These are phyloP conservation scores for Penicillium rolfsii DNA, from an alignment of 2,329 filamentous ascomycete species.

Conservation along the genomic window DNA sequence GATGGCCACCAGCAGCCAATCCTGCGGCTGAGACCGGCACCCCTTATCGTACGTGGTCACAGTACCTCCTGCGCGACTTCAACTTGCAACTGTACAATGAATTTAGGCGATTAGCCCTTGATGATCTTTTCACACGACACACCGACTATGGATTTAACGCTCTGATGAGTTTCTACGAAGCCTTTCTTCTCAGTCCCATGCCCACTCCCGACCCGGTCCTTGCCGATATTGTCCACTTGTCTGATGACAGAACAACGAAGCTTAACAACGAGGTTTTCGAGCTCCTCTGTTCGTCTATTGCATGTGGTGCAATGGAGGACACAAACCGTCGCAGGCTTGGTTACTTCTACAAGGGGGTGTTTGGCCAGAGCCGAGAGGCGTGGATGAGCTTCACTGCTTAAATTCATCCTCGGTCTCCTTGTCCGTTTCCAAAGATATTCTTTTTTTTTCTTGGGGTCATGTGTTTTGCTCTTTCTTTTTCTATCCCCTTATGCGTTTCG, in stretches of 20 bases:
- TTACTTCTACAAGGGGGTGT: conserved; percentile 19
- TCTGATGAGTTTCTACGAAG: conserved; percentile 68
- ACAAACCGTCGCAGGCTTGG: conserved; percentile 50
- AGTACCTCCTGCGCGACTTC: conserved; percentile 73
- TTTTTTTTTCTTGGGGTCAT: conserved; percentile 12
- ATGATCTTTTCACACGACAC: conserved; percentile 60
- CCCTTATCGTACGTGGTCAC: conserved; percentile 75
- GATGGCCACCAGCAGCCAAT: conserved; percentile 43
- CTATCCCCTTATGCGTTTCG: conserved; percentile 12
- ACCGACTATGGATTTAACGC: conserved; percentile 62
- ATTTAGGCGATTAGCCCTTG: conserved; percentile 68
- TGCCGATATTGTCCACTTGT: conserved; percentile 59
- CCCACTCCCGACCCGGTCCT: conserved; percentile 58
- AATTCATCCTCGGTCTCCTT: conserved; percentile 10
- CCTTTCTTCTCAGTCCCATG: conserved; percentile 56
- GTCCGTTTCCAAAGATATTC: conserved; percentile 3
- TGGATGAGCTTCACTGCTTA: conserved; percentile 43
- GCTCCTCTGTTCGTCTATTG: conserved; percentile 10
- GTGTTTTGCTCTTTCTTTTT: conserved; percentile 23
- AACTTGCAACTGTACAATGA: conserved; percentile 75
- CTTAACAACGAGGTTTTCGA: conserved; percentile 3
- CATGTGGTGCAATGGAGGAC: conserved; percentile 56
- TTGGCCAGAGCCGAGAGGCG: conserved; percentile 16
- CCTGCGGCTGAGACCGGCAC: conserved; percentile 57
- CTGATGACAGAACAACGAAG: conserved; percentile 32